Evolutionary conservation across 768 basidiomycete genomes (phyloP).

Genomic region (Flagelloscypha sp.): DNA sequence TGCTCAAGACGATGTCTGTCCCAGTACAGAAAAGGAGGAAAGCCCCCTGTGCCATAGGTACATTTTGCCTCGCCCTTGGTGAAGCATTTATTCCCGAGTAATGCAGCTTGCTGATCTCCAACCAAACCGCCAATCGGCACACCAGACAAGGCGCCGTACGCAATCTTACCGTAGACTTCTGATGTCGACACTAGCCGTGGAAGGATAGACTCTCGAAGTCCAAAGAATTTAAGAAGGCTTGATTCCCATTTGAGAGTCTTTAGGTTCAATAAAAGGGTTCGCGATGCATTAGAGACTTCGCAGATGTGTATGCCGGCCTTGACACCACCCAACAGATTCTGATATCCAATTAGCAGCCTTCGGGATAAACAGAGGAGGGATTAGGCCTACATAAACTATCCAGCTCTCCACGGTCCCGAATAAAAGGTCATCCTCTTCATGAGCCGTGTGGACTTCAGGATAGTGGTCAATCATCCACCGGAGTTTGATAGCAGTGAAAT

Average conservation of each 20-base stretch:
- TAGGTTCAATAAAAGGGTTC: constrained; percentile 87
- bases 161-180: constrained; percentile 81
- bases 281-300: constrained; percentile 94
- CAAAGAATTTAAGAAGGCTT: constrained; percentile 81
- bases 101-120: constrained; percentile 97
- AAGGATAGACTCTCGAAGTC: constrained; percentile 64
- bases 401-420: constrained; percentile 98
- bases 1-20: constrained; percentile 72
- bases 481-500: constrained; percentile 95
- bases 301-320: constrained; percentile 68
- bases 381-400: constrained; percentile 75
- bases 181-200: constrained; percentile 87
- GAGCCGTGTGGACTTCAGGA: constrained; percentile 65
- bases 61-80: constrained; percentile 91
- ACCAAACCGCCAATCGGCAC: constrained; percentile 87
- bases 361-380: constrained; percentile 1
- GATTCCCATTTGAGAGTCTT: constrained; percentile 77
- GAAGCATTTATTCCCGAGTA: constrained; percentile 95
- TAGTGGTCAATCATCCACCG: constrained; percentile 95
- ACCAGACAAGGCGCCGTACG: constrained; percentile 57
- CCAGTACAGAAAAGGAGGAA: constrained; percentile 97
- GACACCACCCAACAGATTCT: constrained; percentile 82
- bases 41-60: constrained; percentile 95
- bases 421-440: constrained; percentile 70
- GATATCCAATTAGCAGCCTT: constrained; percentile 4